phyloP scores from a whole-genome alignment of 768 basidiomycete species.

The Kwoniella mangroviensis region DNA sequence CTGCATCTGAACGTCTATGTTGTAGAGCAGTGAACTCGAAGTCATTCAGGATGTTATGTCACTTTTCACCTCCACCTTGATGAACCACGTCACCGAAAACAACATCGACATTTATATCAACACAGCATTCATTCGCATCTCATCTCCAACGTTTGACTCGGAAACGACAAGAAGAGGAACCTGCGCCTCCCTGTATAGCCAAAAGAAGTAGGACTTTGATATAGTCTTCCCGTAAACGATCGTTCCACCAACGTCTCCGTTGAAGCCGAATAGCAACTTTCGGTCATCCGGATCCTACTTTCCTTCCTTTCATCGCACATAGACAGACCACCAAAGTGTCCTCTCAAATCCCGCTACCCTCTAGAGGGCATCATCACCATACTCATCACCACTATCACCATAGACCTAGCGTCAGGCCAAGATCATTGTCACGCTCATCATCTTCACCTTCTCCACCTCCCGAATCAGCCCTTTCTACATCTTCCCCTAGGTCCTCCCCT shows the following conservation, averaged over 20 bases:
- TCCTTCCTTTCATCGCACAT: not conserved
- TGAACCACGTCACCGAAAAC: constrained; percentile 19
- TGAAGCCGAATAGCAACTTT: not conserved
- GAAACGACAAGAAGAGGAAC: not conserved
- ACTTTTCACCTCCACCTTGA: constrained; percentile 21
- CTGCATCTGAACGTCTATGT: too few species aligned
- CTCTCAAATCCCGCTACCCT: constrained; percentile 3
- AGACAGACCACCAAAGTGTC: constrained; percentile 8
- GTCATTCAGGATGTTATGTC: not conserved
- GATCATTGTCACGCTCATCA: constrained; percentile 45
- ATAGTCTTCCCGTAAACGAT: too few species aligned
- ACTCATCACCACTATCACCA: constrained; percentile 29
- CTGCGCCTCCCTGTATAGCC: too few species aligned
- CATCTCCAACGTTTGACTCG: too few species aligned
- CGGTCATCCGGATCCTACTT: not conserved
- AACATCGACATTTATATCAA: too few species aligned
- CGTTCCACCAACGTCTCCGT: too few species aligned
- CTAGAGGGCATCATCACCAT: constrained; percentile 20
- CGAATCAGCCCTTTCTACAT: not conserved
- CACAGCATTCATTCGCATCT: too few species aligned
- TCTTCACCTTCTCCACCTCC: constrained; percentile 53
- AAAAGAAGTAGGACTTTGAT: too few species aligned
- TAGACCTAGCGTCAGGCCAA: constrained; percentile 16
- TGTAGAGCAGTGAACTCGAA: too few species aligned
- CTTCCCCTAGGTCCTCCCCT: constrained; percentile 13